These are phyloP conservation scores for Hypoxylon intermedium DNA, from an alignment of 495 filamentous ascomycete species.

Conservation along the genomic window DNA sequence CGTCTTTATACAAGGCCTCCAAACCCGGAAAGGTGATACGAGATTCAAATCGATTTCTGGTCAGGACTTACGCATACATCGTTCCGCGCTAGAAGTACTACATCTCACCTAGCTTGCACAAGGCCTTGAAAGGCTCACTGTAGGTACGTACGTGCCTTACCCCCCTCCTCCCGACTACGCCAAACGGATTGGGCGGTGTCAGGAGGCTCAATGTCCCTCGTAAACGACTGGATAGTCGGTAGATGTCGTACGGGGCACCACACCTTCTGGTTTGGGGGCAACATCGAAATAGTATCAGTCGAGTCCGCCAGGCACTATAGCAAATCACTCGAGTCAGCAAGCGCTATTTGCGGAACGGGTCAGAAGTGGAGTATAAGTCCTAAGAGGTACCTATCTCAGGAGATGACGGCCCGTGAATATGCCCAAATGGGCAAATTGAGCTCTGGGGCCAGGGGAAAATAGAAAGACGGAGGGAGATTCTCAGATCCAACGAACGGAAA, in stretches of 20 bases:
- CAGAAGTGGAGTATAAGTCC: conserved; percentile 7
- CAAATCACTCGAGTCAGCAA: conserved; percentile 21
- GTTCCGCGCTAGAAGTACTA: conserved; percentile 40
- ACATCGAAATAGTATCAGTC: conserved; percentile 41
- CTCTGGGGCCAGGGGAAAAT: background rate
- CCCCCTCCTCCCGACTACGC: conserved; percentile 23
- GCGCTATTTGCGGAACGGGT: conserved; percentile 16
- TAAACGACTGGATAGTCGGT: conserved; percentile 39
- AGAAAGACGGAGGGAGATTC: background rate
- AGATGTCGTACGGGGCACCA: conserved; percentile 41
- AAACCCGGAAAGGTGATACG: background rate
- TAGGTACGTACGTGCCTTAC: too few species aligned
- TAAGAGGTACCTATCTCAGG: background rate
- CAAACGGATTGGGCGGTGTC: conserved; percentile 30
- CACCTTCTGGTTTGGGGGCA: conserved; percentile 34
- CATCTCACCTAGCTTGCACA: conserved; percentile 34
- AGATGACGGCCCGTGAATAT: background rate
- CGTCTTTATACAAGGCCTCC: background rate
- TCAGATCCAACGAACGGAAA: conserved; percentile 16
- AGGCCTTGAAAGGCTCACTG: conserved; percentile 31
- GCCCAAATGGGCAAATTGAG: conserved; percentile 2
- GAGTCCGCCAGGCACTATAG: conserved; percentile 35
- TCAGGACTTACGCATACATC: conserved; percentile 42
- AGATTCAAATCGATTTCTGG: background rate
- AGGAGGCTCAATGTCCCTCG: conserved; percentile 32